These are phyloP conservation scores for Pyrenophora tritici-repentis DNA, from an alignment of 2,329 filamentous ascomycete genomes.

Conservation along the genomic window DNA sequence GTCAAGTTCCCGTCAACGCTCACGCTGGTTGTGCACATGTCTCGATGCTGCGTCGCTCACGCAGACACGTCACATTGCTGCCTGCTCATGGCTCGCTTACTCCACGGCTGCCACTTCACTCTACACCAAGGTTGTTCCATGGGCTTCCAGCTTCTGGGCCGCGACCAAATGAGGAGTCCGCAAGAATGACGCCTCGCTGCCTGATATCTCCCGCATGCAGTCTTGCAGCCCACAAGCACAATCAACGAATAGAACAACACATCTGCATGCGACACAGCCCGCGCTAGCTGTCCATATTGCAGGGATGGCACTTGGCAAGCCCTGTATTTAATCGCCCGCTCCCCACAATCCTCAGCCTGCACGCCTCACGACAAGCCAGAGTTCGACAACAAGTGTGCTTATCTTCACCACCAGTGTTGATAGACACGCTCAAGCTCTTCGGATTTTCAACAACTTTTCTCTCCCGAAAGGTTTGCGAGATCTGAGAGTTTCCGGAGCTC, in stretches of 20 bases:
- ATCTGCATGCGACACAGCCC: constrained; percentile 35
- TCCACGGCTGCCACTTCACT: not conserved
- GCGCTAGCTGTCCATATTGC: constrained; percentile 33
- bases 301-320: constrained; percentile 37
- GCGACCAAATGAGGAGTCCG: constrained; percentile 28
- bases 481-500: constrained; percentile 60
- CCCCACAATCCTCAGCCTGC: constrained; percentile 32
- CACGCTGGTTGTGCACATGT: not conserved
- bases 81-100: constrained; percentile 19
- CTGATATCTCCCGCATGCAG: constrained; percentile 22
- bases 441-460: constrained; percentile 41
- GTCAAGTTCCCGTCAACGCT: not conserved
- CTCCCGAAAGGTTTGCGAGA: constrained; percentile 39
- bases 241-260: constrained; percentile 36
- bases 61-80: constrained; percentile 19
- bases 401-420: constrained; percentile 43
- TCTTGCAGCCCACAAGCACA: constrained; percentile 16
- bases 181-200: constrained; percentile 27
- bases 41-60: constrained; percentile 9
- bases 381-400: constrained; percentile 49
- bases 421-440: constrained; percentile 45
- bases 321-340: constrained; percentile 38
- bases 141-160: constrained; percentile 17
- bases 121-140: constrained; percentile 18
- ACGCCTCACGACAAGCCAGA: constrained; percentile 49